These are phyloP conservation scores for Aegilops tauschii DNA, from an alignment of 176 grass and related monocot species.

Conservation along the genomic window DNA sequence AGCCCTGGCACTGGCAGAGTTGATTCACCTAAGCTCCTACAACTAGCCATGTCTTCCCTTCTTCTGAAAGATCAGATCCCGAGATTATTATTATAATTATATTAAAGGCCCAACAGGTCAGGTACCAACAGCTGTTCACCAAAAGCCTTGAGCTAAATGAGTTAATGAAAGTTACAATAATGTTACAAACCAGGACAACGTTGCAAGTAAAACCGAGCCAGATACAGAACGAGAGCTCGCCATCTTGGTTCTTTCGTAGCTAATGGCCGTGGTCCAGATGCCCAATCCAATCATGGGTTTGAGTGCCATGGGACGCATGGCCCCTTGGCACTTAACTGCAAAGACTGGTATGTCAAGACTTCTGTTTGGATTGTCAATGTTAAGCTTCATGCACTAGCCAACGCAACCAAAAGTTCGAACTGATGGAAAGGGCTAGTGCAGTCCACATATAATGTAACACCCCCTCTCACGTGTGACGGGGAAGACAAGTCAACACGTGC, in stretches of 20 bases:
- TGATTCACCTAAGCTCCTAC: slow-evolving; percentile 37
- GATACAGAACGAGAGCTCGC: neutral
- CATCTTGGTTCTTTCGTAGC: neutral
- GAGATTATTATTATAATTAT: neutral
- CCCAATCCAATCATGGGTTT: slow-evolving; percentile 24
- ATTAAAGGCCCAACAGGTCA: neutral
- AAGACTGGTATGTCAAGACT: slow-evolving; percentile 14
- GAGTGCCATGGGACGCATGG: slow-evolving; percentile 23
- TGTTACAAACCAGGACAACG: neutral
- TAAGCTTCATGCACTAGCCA: too few species aligned
- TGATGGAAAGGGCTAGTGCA: too few species aligned
- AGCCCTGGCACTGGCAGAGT: slow-evolving; percentile 5
- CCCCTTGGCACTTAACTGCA: neutral
- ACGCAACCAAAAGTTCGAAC: too few species aligned
- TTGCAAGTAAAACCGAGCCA: neutral
- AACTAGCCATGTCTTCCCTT: neutral
- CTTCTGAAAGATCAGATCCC: slow-evolving; percentile 10
- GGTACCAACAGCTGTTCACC: slow-evolving; percentile 9
- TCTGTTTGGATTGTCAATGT: neutral
- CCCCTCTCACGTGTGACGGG: too few species aligned
- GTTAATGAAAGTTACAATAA: neutral
- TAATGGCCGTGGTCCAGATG: neutral
- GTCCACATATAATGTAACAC: too few species aligned
- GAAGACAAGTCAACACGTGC: too few species aligned
- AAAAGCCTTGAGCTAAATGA: neutral